Base-by-base conservation (phyloP, 1,284 basidiomycete genomes). In the Quambalaria eucalypti region DNA sequence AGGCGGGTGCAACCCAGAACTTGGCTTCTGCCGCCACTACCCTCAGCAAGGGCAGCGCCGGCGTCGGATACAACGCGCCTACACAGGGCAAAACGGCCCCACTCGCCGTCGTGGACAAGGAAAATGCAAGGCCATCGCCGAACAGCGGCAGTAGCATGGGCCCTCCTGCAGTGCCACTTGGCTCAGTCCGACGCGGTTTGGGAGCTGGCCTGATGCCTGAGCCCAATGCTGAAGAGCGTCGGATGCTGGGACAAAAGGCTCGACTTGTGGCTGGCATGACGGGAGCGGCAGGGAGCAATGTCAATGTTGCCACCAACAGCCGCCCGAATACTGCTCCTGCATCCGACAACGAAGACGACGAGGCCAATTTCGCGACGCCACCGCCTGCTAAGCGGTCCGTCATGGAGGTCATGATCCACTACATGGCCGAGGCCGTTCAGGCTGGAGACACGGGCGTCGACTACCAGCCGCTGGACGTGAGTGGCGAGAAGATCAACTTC, bases 401-500 rank as follows among this genome's bases (percentile, higher is more conserved):
- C 28, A 46, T 71, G 57, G 73, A 71, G 52, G 46, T 57, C n/a
- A 71, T 70, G 57, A 84, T 84, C 9, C 80, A 84, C 53, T 85
- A 85, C 8, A 79, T 92, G 44, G 80, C 80, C 2, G 65, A 81
- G 2, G 89, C 87, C 0, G 85, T 91, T 65, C 82, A 84, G 1
- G 84, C 84, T 23, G 81, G 81, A 61, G 79, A 82, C 3, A 73
- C 73, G 5, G 84, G 83, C 0, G 78, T 76, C 47, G 71, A 86
- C 10, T 90, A 87, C 78, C 81, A 86, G 1, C 66, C 64, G 2
- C 16, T 52, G 4, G 66, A 70, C 6, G 26, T 50, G 30, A 42
- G 36, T 7, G 58, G 58, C 29, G 33, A 55, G 19, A 26, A 50
- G 28, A 50, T 63, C 8, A 36, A 52, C 10, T 33, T 61, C 1